Base-by-base conservation (phyloP, 2,329 filamentous ascomycete species). In the Phialophora expanda region DNA sequence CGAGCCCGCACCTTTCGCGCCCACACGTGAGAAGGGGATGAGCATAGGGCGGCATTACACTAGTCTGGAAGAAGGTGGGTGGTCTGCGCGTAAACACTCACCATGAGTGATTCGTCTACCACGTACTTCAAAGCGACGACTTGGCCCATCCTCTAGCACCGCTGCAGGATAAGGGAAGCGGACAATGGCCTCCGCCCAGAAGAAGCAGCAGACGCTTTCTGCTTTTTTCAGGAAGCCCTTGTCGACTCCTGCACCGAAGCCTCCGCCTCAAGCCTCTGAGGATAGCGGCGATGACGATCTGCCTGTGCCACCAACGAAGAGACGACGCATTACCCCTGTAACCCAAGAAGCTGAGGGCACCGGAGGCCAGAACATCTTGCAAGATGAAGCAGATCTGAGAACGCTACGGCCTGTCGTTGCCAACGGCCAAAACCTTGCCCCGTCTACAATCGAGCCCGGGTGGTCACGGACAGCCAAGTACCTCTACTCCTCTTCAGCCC, bases 381-480 rank as follows among this genome's bases (percentile, higher is more conserved):
- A 51, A 48, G 51, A 59, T 11, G 61, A 64, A 22, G 59, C 63
- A 17, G 56, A 30, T 48, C 8, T 44, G 50, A 50, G 61, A n/a
- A 65, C 32, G n/a, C 56, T 67, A 28, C n/a, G 20, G 28, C 58
- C 38, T 34, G 70, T 67, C 55, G 70, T 61, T 17, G 65, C 61
- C 51, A 56, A 66, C 53, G 63, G 67, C 20, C 67, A 69, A 28
- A 62, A 44, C 17, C 61, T 51, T 24, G 44, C 60, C n/a, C 56
- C 48, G 26, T 22, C 54, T 4, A 34, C 57, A 30, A 41, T 9
- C 24, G 60, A 60, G 8, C 26, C 60, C n/a, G 26, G 72, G 76
- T 70, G 64, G 41, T 79, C 77, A 72, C 78, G 84, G 38, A 88
- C 87, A 0, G 85, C 86, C 8, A 85, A 83, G 69, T 89, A 85